These are phyloP conservation scores for Carex parvula DNA, from an alignment of 176 grass and related monocot species.

Conservation along the genomic window DNA sequence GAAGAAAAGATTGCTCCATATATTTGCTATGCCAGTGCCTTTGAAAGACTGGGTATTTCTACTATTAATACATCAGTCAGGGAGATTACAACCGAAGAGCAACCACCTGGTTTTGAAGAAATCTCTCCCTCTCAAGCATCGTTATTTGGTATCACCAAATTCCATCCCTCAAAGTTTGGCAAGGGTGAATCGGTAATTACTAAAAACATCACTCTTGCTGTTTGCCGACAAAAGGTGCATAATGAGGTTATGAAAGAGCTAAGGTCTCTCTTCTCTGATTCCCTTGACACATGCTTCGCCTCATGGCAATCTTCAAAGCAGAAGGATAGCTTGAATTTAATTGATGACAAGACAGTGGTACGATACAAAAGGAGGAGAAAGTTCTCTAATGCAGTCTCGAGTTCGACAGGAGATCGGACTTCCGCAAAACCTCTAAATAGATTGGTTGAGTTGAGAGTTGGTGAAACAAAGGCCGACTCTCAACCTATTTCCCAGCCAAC, in stretches of 20 bases:
- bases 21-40: constrained; percentile 49
- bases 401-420: constrained; percentile 39
- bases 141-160: constrained; percentile 38
- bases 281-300: constrained; percentile 41
- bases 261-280: constrained; percentile 40
- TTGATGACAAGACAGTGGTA: constrained; percentile 37
- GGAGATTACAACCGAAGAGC: constrained; percentile 24
- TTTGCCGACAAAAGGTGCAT: constrained; percentile 71
- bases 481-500: constrained; percentile 26
- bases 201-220: constrained; percentile 55
- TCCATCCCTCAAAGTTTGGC: constrained; percentile 34
- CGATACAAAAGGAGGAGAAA: constrained; percentile 76
- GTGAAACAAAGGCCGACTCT: constrained; percentile 30
- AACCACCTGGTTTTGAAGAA: constrained; percentile 45
- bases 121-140: constrained; percentile 41
- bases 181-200: constrained; percentile 41
- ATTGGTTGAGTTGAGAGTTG: constrained; percentile 42
- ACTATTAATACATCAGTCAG: constrained; percentile 30
- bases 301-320: constrained; percentile 42
- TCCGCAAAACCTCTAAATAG: constrained; percentile 39
- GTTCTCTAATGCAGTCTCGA: constrained; percentile 34
- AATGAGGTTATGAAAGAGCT: constrained; percentile 46
- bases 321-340: constrained; percentile 14
- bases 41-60: constrained; percentile 50
- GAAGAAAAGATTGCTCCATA: constrained; percentile 25